Evolutionary conservation across 2,329 filamentous ascomycete genomes (phyloP).

Genomic region (Nannizzia gypsea): DNA sequence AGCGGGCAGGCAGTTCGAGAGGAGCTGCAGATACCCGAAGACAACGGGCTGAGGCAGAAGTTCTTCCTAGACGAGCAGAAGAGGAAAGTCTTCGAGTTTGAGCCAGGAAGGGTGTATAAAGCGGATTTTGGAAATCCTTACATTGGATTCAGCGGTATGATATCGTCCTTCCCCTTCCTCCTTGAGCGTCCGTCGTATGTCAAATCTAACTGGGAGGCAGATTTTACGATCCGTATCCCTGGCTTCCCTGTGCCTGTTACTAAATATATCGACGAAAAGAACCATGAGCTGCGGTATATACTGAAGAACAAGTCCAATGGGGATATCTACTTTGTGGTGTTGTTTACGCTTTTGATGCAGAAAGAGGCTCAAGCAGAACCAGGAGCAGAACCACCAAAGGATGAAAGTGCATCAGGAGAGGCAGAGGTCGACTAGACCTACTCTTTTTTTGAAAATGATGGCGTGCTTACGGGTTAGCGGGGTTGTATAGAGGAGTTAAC

Average conservation of each 20-base stretch:
- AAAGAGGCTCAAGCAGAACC: slow-evolving; percentile 14
- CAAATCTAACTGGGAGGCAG: slow-evolving; percentile 9
- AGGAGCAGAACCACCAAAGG: slow-evolving; percentile 10
- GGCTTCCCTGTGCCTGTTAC: slow-evolving; percentile 27
- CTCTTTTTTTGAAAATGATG: neutral
- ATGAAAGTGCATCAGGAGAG: slow-evolving; percentile 8
- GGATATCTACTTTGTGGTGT: slow-evolving; percentile 65
- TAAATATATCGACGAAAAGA: slow-evolving; percentile 47
- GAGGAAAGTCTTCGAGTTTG: slow-evolving; percentile 48
- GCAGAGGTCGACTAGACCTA: slow-evolving; percentile 17
- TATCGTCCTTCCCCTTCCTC: neutral
- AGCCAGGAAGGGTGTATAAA: slow-evolving; percentile 49
- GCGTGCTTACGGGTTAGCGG: neutral
- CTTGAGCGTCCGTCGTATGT: neutral
- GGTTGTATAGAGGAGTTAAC: neutral
- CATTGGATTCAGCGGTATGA: slow-evolving; percentile 64
- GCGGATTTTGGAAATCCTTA: slow-evolving; percentile 85
- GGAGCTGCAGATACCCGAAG: slow-evolving; percentile 41
- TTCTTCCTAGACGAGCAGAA: slow-evolving; percentile 47
- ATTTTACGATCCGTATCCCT: slow-evolving; percentile 30
- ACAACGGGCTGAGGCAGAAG: slow-evolving; percentile 46
- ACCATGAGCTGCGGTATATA: slow-evolving; percentile 81
- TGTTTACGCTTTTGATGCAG: slow-evolving; percentile 59
- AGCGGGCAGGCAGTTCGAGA: slow-evolving; percentile 39
- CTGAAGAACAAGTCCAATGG: slow-evolving; percentile 67